Evolutionary conservation across 768 basidiomycete species (phyloP).

Genomic region (Solioccasus polychromus): DNA sequence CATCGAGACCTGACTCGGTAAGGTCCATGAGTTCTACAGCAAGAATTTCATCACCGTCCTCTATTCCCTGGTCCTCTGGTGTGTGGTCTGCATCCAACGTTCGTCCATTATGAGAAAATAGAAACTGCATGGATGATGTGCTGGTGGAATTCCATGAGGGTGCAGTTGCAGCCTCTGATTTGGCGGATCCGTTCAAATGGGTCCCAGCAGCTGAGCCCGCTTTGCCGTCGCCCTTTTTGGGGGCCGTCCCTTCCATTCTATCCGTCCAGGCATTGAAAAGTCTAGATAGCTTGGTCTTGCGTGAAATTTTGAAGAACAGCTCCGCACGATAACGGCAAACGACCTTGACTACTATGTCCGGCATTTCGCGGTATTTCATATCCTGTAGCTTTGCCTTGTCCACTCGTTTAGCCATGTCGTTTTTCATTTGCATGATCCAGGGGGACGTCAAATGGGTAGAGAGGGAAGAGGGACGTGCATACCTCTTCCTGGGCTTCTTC

Average conservation of each 20-base stretch:
- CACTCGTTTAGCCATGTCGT: conserved; percentile 74
- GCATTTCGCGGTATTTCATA: conserved; percentile 78
- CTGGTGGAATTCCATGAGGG: conserved; percentile 39
- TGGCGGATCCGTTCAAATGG: conserved; percentile 49
- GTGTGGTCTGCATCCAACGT: conserved; percentile 79
- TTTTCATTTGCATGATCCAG: conserved; percentile 78
- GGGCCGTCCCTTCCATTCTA: conserved; percentile 67
- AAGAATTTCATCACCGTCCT: conserved; percentile 84
- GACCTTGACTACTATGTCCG: conserved; percentile 89
- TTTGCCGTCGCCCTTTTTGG: conserved; percentile 44
- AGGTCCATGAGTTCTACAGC: conserved; percentile 91
- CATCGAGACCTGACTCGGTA: conserved; percentile 63
- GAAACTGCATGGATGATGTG: conserved; percentile 63
- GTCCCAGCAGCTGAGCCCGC: conserved; percentile 19
- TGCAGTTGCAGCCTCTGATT: conserved; percentile 47
- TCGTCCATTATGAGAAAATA: conserved; percentile 82
- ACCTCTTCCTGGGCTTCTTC: conserved; percentile 88
- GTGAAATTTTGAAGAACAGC: conserved; percentile 89
- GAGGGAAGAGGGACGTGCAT: conserved; percentile 6
- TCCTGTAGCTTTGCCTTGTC: conserved; percentile 79
- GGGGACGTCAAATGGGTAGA: conserved; percentile 3
- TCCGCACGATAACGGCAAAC: conserved; percentile 87
- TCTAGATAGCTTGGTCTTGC: conserved; percentile 81
- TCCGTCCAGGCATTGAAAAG: conserved; percentile 88
- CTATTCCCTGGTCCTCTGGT: conserved; percentile 83